Base-by-base conservation (phyloP, 345 rosid species). In the Ceriops tagal region DNA sequence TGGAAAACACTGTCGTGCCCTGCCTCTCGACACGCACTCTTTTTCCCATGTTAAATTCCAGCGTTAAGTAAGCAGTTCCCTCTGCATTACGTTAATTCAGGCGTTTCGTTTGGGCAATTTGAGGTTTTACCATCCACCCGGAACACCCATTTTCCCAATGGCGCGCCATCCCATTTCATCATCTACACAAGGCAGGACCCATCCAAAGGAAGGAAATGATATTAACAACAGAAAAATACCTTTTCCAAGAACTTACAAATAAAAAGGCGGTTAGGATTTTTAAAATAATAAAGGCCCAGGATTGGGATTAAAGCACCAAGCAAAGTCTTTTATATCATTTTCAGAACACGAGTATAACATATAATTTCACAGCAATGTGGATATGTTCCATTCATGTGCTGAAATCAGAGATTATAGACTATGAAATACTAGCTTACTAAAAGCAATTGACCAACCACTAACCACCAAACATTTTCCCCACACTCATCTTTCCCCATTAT, bases 351-450 rank as follows among this genome's bases (percentile, higher is more conserved):
- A 31, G 79, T 75, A 74, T 73, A 72, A 55, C 79, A 81, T 77
- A 81, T 81, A 79, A 70, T 27, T 69, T 58, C 80, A 61, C 58
- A 27, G 65, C 63, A 75, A 58, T 62, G 80, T 70, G 78, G 75
- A 68, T 59, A 74, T 59, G 49, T 71, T 79, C 47, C 59, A 56
- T 10, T 24, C 69, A 67, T 65, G 69, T 66, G 59, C 80, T 66
- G 62, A 76, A 73, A 85, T 83, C 78, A 81, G 84, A 72, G 69
- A 78, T 75, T 78, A 71, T 61, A 67, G 74, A 70, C 39, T 64
- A 53, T 64, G 37, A 34, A 56, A 68, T 16, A 64, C 60, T 20
- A 30, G n/a, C 65, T 61, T 53, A 70, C 72, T 67, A 71, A 28
- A 73, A 71, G 58, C 73, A 72, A 72, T 62, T 56, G 43, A 71